A percentile compares a stretch with the other conserved stretches of the same genome.
Conservation (phyloP, 768 basidiomycete genomes). For the Leccinum pellstonianum region DNA sequence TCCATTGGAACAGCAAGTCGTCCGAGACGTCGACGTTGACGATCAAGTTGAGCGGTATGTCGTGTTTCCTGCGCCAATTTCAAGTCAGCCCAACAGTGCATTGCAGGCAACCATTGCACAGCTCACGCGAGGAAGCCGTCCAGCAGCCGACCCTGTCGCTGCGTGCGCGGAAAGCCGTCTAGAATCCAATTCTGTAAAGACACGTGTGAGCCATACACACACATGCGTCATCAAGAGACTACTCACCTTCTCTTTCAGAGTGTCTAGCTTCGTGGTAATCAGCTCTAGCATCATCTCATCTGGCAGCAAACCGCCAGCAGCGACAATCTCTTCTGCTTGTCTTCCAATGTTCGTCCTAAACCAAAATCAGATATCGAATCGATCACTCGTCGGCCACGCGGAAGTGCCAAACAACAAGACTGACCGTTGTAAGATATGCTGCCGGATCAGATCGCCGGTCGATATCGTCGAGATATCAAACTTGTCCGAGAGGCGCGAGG, state of each 20-base stretch:
- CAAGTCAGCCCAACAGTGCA: neutral
- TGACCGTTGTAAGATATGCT: slow-evolving; percentile 69
- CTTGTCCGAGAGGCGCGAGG: slow-evolving; percentile 66
- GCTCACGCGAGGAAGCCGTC: slow-evolving; percentile 69
- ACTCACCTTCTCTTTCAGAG: slow-evolving; percentile 58
- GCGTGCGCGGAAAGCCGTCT: slow-evolving; percentile 88
- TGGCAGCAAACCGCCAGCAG: slow-evolving; percentile 69
- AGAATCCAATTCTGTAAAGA: slow-evolving; percentile 75
- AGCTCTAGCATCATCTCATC: slow-evolving; percentile 79
- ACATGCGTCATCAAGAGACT: slow-evolving; percentile 3
- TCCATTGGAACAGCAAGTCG: slow-evolving; percentile 74
- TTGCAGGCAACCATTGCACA: neutral
- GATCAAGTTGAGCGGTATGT: slow-evolving; percentile 69
- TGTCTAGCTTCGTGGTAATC: slow-evolving; percentile 66
- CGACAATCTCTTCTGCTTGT: slow-evolving; percentile 75
- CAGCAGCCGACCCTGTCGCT: slow-evolving; percentile 73
- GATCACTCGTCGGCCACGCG: neutral
- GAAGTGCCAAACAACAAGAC: slow-evolving; percentile 13
- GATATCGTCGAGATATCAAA: slow-evolving; percentile 75
- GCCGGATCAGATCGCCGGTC: slow-evolving; percentile 81
- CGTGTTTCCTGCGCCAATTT: slow-evolving; percentile 46
- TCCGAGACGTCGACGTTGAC: slow-evolving; percentile 85
- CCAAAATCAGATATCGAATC: neutral
- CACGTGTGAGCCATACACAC: slow-evolving; percentile 9
- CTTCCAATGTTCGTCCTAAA: slow-evolving; percentile 65